Base-by-base conservation (phyloP, 371 early-diverging fungal species). In the Funneliformis caledonium region DNA sequence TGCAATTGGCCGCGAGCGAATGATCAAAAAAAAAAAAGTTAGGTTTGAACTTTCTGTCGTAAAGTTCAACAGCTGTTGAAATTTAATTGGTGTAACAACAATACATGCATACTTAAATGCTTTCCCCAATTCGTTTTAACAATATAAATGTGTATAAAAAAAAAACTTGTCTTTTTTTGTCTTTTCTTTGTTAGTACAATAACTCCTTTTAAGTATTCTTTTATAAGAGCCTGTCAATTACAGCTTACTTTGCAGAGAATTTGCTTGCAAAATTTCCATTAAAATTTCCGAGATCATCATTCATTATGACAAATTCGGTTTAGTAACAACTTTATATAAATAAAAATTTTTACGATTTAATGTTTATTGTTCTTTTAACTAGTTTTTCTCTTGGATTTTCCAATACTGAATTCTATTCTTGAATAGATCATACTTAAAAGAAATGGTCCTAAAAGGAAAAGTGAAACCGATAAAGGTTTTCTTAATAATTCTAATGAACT, bases 401-500 rank as follows among this genome's bases (percentile, higher is more conserved):
- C 65, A 60, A 90, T 89, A 22, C 82, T 84, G 43, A 88, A 87
- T 16, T 88, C 82, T 50, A 88, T 78, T 67, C 85, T 86, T 9
- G 87, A 85, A 37, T 88, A 48, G 59, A 86, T 47, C 19, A 86
- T 88, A 65, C 88, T 88, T 8, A 82, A 61, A 56, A 85, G 68
- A 82, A 90, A 88, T 10, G 87, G 48, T 9, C 69, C 31, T 12
- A 90, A 84, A 22, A 90, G 69, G 26, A 82, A 83, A 79, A 76
- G 76, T 33, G 86, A 85, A 26, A 83, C 85, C 47, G 83, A 86
- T 62, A 88, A 77, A 45, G 90, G 90, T 62, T 90, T 90, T 59
- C 87, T 87, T 14, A 88, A 80, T 50, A 88, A 84, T 26, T 83
- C 82, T 8, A 83, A 2, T 5, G 80, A 59, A 65, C 85, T 68